Evolutionary conservation across 148 eudicot genomes (phyloP).

Genomic region (Selenicereus undatus): DNA sequence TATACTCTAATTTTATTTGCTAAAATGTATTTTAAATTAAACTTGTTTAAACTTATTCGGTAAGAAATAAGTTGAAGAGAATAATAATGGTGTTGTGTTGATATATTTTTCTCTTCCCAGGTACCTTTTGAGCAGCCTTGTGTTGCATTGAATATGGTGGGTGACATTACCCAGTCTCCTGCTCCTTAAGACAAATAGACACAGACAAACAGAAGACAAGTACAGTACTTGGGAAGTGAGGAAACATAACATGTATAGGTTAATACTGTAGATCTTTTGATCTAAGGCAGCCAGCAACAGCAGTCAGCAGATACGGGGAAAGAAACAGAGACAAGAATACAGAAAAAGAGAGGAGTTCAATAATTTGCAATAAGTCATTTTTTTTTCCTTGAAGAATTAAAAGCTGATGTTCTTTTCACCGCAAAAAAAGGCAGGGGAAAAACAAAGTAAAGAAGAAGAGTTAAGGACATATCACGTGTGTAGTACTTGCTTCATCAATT

Average conservation of each 20-base stretch:
- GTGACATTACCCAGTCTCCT: conserved; percentile 58
- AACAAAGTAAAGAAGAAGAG: background rate
- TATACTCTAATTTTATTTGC: too few relatives aligned
- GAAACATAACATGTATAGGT: background rate
- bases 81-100: too few relatives aligned
- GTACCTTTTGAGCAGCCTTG: conserved; percentile 85
- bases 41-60: too few relatives aligned
- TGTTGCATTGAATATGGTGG: conserved; percentile 61
- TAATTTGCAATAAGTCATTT: background rate
- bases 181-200: conserved; percentile 11
- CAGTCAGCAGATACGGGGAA: too few relatives aligned
- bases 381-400: background rate
- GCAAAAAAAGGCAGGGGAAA: background rate
- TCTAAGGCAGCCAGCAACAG: background rate
- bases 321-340: background rate
- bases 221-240: too few relatives aligned
- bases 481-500: too few relatives aligned
- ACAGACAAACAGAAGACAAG: background rate
- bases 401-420: background rate
- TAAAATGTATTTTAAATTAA: too few relatives aligned
- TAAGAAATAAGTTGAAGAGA: too few relatives aligned
- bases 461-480: background rate
- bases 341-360: background rate
- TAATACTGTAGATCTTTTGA: too few relatives aligned
- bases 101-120: conserved; percentile 26